Percentiles rank a stretch among this genome's conserved stretches.
Evolutionary conservation across 2,329 filamentous ascomycete species (phyloP).

Genomic region (Truncatella angustata): DNA sequence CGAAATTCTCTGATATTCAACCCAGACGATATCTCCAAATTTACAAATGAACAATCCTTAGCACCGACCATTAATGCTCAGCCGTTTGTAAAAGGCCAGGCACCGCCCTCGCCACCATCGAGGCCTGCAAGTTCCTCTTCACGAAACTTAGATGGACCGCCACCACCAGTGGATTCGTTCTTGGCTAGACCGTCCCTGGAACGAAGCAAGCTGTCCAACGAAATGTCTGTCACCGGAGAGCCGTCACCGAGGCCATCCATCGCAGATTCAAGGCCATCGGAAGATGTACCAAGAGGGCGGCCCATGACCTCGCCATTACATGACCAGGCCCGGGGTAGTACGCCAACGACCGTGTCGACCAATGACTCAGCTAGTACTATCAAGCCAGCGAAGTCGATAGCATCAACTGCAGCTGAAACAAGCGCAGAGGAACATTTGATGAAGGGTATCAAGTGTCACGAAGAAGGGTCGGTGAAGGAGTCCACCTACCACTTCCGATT

Average conservation of each 20-base stretch:
- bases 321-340: constrained; percentile 39
- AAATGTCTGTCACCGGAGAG: constrained; percentile 40
- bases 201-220: constrained; percentile 48
- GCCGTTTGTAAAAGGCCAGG: constrained; percentile 40
- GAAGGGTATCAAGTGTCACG: constrained; percentile 87
- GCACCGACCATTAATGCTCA: constrained; percentile 40
- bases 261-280: constrained; percentile 39
- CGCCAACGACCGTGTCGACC: constrained; percentile 47
- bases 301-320: constrained; percentile 35
- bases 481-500: constrained; percentile 94
- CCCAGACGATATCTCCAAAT: constrained; percentile 47
- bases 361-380: constrained; percentile 57
- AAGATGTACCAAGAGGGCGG: constrained; percentile 49
- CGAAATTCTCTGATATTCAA: constrained; percentile 60
- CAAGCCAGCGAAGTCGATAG: constrained; percentile 42
- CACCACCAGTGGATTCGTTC: constrained; percentile 36
- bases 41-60: constrained; percentile 61
- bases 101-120: constrained; percentile 61
- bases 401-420: constrained; percentile 64
- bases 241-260: constrained; percentile 47
- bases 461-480: constrained; percentile 82
- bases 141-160: constrained; percentile 29
- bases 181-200: constrained; percentile 48
- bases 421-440: constrained; percentile 85
- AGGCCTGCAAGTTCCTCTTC: constrained; percentile 57